phyloP scores from a whole-genome alignment of 2,329 filamentous ascomycete species.

The Sarocladium brachiariae region DNA sequence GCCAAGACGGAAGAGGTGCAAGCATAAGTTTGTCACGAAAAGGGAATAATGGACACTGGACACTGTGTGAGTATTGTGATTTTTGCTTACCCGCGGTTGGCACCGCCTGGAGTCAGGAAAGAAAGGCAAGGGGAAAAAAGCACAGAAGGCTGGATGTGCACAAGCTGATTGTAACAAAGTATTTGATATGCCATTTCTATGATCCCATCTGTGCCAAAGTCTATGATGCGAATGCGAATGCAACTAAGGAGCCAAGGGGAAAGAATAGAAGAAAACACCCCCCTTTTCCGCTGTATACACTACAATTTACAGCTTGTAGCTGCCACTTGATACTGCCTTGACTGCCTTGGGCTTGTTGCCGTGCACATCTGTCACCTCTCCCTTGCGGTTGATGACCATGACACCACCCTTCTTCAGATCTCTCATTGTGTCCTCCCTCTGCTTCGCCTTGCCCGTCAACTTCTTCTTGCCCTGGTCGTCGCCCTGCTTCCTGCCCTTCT shows the following conservation, averaged over 20 bases:
- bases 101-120: too few relatives aligned
- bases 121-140: too few relatives aligned
- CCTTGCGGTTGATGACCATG: conserved; percentile 86
- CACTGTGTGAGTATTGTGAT: background rate
- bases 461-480: conserved; percentile 31
- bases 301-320: conserved; percentile 46
- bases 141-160: too few relatives aligned
- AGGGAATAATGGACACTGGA: background rate
- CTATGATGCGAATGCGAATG: too few relatives aligned
- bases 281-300: background rate
- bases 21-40: background rate
- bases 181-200: too few relatives aligned
- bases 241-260: too few relatives aligned
- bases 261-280: too few relatives aligned
- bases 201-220: too few relatives aligned
- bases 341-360: conserved; percentile 63
- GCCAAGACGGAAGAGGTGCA: conserved; percentile 25
- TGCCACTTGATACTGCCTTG: conserved; percentile 46
- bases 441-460: conserved; percentile 49
- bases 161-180: too few relatives aligned
- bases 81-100: background rate
- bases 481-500: conserved; percentile 63
- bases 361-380: conserved; percentile 75
- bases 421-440: conserved; percentile 46
- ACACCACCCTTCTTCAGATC: conserved; percentile 79